Conservation (phyloP, 2,329 filamentous ascomycete species). For the Colletotrichum sp. region DNA sequence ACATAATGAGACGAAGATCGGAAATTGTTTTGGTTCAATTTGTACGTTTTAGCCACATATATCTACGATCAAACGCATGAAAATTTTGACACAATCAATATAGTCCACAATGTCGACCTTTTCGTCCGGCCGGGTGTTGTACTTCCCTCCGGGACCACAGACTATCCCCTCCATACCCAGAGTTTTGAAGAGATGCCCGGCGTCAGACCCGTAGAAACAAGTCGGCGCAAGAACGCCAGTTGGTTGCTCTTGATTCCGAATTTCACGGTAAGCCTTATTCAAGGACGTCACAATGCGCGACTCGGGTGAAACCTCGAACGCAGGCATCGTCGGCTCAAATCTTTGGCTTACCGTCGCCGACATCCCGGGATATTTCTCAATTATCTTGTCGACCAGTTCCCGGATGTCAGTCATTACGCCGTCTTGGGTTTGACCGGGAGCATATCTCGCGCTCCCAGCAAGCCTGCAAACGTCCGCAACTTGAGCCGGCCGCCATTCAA, state of each 20-base stretch:
- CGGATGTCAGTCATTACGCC: conserved; percentile 26
- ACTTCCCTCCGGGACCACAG: conserved; percentile 29
- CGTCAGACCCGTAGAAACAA: conserved; percentile 30
- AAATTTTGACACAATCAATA: neutral
- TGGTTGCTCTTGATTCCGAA: conserved; percentile 8
- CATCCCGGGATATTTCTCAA: conserved; percentile 24
- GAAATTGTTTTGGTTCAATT: neutral
- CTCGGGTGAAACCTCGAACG: conserved; percentile 25
- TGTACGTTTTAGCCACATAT: neutral
- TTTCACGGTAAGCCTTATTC: conserved; percentile 24
- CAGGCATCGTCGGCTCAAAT: conserved; percentile 28
- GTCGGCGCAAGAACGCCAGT: conserved; percentile 27
- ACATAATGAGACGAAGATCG: neutral
- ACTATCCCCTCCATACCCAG: conserved; percentile 31
- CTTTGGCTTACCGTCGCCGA: conserved; percentile 26
- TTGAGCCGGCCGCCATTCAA: conserved; percentile 28
- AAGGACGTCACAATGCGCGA: conserved; percentile 24
- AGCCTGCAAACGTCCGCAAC: conserved; percentile 28
- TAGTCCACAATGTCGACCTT: neutral
- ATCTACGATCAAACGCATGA: neutral
- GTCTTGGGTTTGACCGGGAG: conserved; percentile 29
- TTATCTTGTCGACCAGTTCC: conserved; percentile 18
- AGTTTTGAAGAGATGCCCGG: conserved; percentile 28
- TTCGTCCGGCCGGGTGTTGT: conserved; percentile 26
- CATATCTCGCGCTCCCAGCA: conserved; percentile 29